Evolutionary conservation across 2,329 filamentous ascomycete genomes (phyloP).

Genomic region (Sporothrix inflata): DNA sequence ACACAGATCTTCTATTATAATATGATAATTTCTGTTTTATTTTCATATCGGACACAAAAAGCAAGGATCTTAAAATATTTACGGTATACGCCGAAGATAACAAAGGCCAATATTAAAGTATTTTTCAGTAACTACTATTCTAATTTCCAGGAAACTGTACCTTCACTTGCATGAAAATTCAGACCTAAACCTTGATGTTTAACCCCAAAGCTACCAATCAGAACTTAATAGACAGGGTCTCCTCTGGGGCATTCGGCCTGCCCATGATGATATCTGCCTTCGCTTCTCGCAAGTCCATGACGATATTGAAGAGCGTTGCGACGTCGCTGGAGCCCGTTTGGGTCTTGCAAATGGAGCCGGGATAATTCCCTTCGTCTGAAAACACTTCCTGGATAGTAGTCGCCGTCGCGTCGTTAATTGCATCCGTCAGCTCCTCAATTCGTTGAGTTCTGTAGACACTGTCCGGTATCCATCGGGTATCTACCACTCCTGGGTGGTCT

Average conservation of each 20-base stretch:
- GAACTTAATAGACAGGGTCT: neutral
- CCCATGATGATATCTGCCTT: neutral
- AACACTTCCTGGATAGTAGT: neutral
- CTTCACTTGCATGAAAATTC: too few species aligned
- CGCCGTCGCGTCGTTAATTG: neutral
- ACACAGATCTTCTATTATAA: too few species aligned
- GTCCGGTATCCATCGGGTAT: constrained; percentile 23
- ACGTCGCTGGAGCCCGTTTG: neutral
- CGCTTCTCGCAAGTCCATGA: constrained; percentile 19
- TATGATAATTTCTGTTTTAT: too few species aligned
- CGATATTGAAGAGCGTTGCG: constrained; percentile 28
- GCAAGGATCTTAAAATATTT: too few species aligned
- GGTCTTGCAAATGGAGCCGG: constrained; percentile 8
- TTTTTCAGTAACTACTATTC: too few species aligned
- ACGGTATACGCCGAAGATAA: too few species aligned
- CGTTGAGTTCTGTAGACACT: neutral
- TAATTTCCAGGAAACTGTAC: too few species aligned
- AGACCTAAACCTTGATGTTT: too few species aligned
- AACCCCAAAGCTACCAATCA: neutral
- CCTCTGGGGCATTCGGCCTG: neutral
- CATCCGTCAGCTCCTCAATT: constrained; percentile 12
- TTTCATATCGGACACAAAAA: too few species aligned
- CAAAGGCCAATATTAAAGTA: too few species aligned
- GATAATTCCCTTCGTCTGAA: constrained; percentile 3
- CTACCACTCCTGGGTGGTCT: constrained; percentile 7